These are phyloP conservation scores for Chaetothyriales sp. DNA, from an alignment of 2,329 filamentous ascomycete genomes.

Conservation along the genomic window DNA sequence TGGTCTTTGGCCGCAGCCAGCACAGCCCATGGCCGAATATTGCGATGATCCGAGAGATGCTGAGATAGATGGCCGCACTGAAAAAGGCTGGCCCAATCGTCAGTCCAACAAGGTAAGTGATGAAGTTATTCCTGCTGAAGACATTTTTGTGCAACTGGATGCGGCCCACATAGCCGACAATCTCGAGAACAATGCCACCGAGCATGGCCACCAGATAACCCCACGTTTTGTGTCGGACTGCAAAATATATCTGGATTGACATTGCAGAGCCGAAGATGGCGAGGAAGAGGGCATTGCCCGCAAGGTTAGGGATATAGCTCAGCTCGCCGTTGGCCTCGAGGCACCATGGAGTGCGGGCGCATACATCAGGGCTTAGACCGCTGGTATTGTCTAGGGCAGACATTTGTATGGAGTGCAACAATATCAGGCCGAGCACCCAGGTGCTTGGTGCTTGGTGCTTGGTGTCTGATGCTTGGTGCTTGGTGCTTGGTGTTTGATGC, in stretches of 20 bases:
- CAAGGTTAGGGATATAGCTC: constrained; percentile 39
- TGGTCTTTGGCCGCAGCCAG: constrained; percentile 21
- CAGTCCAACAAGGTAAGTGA: constrained; percentile 45
- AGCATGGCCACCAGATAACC: constrained; percentile 40
- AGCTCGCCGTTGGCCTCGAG: constrained; percentile 22
- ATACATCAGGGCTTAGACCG: background rate
- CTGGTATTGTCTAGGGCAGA: too few species aligned
- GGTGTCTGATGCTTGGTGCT: too few species aligned
- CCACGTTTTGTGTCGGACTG: constrained; percentile 32
- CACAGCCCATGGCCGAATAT: constrained; percentile 22
- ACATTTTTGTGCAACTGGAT: constrained; percentile 40
- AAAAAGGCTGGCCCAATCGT: constrained; percentile 52
- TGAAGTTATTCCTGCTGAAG: constrained; percentile 34
- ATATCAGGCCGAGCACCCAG: too few species aligned
- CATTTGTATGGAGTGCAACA: too few species aligned
- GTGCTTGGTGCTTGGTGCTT: too few species aligned
- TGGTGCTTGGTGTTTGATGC: too few species aligned
- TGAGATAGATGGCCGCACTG: constrained; percentile 49
- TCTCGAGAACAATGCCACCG: constrained; percentile 39
- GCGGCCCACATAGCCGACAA: constrained; percentile 45
- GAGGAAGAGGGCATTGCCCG: constrained; percentile 39
- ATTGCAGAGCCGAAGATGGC: constrained; percentile 35
- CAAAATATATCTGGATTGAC: constrained; percentile 28
- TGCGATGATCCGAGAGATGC: constrained; percentile 31
- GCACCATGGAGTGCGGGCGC: constrained; percentile 6